Evolutionary conservation across 768 basidiomycete genomes (phyloP).

Genomic region (Hypholoma sublateritium): DNA sequence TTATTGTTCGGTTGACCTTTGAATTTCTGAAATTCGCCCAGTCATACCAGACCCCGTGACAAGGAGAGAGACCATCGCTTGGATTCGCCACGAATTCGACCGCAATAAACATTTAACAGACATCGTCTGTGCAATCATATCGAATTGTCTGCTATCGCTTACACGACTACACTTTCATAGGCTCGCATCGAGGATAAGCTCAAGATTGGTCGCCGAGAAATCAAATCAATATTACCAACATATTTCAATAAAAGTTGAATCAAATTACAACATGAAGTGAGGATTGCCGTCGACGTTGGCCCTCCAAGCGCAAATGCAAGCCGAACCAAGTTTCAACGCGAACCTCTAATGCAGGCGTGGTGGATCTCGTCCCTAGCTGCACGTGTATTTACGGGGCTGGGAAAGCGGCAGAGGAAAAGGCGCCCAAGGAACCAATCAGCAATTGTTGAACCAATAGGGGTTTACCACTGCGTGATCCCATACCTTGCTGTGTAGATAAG

Average conservation of each 20-base stretch:
- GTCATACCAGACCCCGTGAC: conserved; percentile 62
- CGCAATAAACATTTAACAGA: conserved; percentile 57
- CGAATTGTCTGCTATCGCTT: background rate
- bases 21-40: conserved; percentile 22
- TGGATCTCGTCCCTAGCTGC: too few species aligned
- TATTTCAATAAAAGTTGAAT: conserved; percentile 5
- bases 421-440: background rate
- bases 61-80: conserved; percentile 64
- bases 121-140: conserved; percentile 38
- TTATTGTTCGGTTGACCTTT: too few species aligned
- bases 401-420: background rate
- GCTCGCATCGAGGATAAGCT: conserved; percentile 60
- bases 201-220: conserved; percentile 54
- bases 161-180: conserved; percentile 31
- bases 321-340: too few species aligned
- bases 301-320: too few species aligned
- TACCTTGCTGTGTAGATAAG: background rate
- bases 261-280: conserved; percentile 9
- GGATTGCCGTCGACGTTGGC: background rate
- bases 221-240: conserved; percentile 56
- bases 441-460: background rate
- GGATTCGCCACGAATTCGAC: conserved; percentile 76
- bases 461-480: background rate
- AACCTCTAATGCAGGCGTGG: too few species aligned
- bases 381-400: background rate